phyloP scores from a whole-genome alignment of 1,284 basidiomycete genomes.

The Rhizoctonia solani region DNA sequence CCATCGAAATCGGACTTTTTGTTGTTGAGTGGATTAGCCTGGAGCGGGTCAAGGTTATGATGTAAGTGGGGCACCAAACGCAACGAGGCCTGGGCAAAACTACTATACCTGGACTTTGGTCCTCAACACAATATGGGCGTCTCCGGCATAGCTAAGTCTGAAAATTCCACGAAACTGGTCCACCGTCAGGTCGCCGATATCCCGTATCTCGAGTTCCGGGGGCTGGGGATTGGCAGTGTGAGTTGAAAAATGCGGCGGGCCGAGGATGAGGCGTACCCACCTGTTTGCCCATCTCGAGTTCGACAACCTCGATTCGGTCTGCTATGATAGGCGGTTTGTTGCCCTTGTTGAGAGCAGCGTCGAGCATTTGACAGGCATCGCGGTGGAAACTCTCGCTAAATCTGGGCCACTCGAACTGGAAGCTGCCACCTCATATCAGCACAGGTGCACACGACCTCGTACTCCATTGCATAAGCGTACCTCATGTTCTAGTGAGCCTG shows the following conservation, averaged over 20 bases:
- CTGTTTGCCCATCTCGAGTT: slow-evolving; percentile 97
- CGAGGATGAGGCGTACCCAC: slow-evolving; percentile 54
- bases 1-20: slow-evolving; percentile 78
- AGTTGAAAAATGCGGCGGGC: slow-evolving; percentile 1
- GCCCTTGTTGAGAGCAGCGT: slow-evolving; percentile 94
- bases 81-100: no score
- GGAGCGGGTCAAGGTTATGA: slow-evolving; percentile 42
- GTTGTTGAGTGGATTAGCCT: slow-evolving; percentile 96
- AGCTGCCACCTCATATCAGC: slow-evolving; percentile 35
- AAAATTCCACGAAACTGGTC: slow-evolving; percentile 99
- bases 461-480: no score
- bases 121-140: slow-evolving; percentile 93
- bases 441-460: no score
- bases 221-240: slow-evolving; percentile 59
- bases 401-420: slow-evolving; percentile 87
- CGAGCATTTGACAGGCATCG: slow-evolving; percentile 92
- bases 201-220: slow-evolving; percentile 94
- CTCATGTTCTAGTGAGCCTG: slow-evolving; percentile 14
- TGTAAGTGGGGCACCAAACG: slow-evolving; percentile 39
- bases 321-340: slow-evolving; percentile 98
- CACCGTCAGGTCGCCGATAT: slow-evolving; percentile 94
- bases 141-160: slow-evolving; percentile 91
- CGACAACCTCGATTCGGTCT: slow-evolving; percentile 95
- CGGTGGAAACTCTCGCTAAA: slow-evolving; percentile 95
- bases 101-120: slow-evolving; percentile 87